Conservation (phyloP, 1,284 basidiomycete species). For the Agroathelia rolfsii region DNA sequence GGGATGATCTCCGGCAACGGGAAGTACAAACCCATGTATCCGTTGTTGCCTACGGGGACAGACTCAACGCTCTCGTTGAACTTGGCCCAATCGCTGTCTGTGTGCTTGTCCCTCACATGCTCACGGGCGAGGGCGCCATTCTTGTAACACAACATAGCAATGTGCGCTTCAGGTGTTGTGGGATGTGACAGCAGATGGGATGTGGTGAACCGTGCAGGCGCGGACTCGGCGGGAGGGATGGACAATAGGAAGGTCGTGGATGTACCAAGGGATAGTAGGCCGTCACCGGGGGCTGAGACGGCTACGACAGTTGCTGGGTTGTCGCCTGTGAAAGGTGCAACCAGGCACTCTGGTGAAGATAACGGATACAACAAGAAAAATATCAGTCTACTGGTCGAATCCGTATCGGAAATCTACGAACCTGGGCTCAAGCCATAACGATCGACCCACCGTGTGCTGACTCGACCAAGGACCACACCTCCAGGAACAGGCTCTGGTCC, state of each 20-base stretch:
- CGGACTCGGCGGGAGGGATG: conserved; percentile 45
- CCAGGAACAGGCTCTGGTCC: conserved; percentile 75
- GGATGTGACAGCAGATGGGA: conserved; percentile 70
- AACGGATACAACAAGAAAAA: background rate
- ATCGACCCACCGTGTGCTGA: conserved; percentile 65
- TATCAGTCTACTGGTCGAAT: conserved; percentile 4
- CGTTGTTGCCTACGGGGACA: conserved; percentile 50
- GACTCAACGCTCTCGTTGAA: conserved; percentile 64
- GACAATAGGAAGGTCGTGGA: conserved; percentile 84
- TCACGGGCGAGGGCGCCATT: conserved; percentile 80
- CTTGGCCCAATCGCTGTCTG: conserved; percentile 51
- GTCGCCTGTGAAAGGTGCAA: conserved; percentile 86
- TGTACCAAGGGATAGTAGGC: conserved; percentile 84
- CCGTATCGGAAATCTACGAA: conserved; percentile 15
- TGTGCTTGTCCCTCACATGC: conserved; percentile 65
- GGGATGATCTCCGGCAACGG: conserved; percentile 81
- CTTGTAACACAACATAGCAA: conserved; percentile 79
- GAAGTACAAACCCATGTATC: conserved; percentile 62
- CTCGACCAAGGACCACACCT: conserved; percentile 53
- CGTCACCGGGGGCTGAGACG: conserved; percentile 74
- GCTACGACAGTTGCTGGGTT: conserved; percentile 85
- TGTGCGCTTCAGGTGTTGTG: conserved; percentile 46
- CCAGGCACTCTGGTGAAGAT: conserved; percentile 69
- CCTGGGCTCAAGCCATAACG: conserved; percentile 70
- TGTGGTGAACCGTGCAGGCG: conserved; percentile 62